phyloP scores from a whole-genome alignment of 2,329 filamentous ascomycete species.

The Dactylellina sp. region DNA sequence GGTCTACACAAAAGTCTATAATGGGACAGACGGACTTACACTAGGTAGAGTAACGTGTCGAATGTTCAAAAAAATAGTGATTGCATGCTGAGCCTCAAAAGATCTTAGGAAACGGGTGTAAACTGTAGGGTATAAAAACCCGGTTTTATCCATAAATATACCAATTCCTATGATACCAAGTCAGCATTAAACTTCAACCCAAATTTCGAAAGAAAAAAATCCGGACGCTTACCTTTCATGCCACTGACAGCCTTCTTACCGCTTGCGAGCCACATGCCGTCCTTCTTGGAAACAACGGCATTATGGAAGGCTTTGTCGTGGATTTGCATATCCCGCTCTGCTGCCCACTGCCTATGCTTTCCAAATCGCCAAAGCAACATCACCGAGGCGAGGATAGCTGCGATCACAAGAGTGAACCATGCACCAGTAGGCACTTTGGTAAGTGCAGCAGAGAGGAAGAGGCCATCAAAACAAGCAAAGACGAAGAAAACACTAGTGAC shows the following conservation, averaged over 20 bases:
- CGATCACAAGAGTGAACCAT: conserved; percentile 79
- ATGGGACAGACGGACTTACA: conserved; percentile 24
- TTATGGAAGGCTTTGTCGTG: conserved; percentile 52
- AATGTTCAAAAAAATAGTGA: conserved; percentile 80
- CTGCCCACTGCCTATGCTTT: conserved; percentile 80
- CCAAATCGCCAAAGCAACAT: conserved; percentile 83
- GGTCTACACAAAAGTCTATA: background rate
- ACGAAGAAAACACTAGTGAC: conserved; percentile 73
- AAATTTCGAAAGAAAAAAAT: background rate
- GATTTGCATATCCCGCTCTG: conserved; percentile 67
- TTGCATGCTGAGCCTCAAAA: conserved; percentile 74
- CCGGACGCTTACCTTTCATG: conserved; percentile 36
- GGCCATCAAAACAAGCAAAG: conserved; percentile 75
- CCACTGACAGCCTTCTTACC: conserved; percentile 40
- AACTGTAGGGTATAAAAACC: conserved; percentile 73
- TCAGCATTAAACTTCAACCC: conserved; percentile 31
- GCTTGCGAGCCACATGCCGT: conserved; percentile 40
- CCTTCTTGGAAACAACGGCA: conserved; percentile 34
- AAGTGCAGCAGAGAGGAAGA: conserved; percentile 76
- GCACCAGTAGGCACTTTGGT: conserved; percentile 80
- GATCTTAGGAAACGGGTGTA: conserved; percentile 80
- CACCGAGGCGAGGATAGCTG: conserved; percentile 72
- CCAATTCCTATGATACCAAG: conserved; percentile 69
- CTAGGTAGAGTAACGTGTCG: conserved; percentile 66
- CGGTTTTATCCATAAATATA: conserved; percentile 83